Conservation (phyloP, 352 stramenopile genomes). For the Pythium insidiosum region DNA sequence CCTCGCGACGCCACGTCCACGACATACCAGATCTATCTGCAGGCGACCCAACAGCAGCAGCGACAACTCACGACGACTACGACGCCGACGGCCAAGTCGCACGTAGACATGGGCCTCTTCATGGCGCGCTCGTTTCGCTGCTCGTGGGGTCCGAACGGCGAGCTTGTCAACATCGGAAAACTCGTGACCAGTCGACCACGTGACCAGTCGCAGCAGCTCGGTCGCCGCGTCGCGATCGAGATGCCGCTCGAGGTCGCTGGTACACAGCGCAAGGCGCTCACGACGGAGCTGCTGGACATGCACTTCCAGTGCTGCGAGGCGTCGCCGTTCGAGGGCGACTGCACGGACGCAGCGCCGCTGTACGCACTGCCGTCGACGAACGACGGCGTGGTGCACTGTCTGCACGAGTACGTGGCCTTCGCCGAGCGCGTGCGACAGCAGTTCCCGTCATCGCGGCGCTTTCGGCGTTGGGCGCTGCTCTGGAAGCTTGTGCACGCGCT, state of each 20-base stretch:
- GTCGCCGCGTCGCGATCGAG: constrained; percentile 9
- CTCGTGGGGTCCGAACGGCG: constrained; percentile 70
- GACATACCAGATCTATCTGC: constrained; percentile 65
- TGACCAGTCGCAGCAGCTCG: neutral
- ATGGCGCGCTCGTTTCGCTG: constrained; percentile 78
- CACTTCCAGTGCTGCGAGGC: constrained; percentile 40
- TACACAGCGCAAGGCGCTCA: constrained; percentile 14
- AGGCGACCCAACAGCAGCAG: constrained; percentile 22
- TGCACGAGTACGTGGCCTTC: constrained; percentile 53
- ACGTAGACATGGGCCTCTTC: constrained; percentile 59
- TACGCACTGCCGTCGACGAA: constrained; percentile 44
- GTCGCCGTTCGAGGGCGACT: constrained; percentile 3
- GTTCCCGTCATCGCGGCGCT: constrained; percentile 11
- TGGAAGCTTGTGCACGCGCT: constrained; percentile 70
- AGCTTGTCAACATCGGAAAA: constrained; percentile 46
- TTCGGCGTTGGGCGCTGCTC: constrained; percentile 21
- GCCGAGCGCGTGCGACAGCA: constrained; percentile 19
- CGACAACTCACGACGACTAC: too few species aligned
- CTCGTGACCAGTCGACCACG: constrained; percentile 2
- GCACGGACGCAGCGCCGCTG: constrained; percentile 13
- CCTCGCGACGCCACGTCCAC: constrained; percentile 32
- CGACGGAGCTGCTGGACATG: constrained; percentile 46
- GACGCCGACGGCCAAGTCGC: constrained; percentile 29
- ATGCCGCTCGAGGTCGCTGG: constrained; percentile 5
- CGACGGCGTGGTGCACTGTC: constrained; percentile 37